Evolutionary conservation across 768 basidiomycete genomes (phyloP), one percentile per base, ranked within the genome.

Genomic region (Tulasnella sp.): DNA sequence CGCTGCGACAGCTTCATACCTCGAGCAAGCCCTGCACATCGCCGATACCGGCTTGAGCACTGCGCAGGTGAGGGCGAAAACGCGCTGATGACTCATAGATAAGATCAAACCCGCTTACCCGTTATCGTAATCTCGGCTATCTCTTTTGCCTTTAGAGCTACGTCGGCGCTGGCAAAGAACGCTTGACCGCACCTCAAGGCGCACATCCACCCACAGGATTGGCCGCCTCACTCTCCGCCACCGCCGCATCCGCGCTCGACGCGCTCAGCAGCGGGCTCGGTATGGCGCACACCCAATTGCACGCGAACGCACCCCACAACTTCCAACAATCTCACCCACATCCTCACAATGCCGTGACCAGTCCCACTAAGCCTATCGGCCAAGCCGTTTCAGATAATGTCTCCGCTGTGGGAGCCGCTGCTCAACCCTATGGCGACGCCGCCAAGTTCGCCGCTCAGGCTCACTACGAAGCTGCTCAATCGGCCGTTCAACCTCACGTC

Each of bases 11-110:
- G n/a, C 61, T 4, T 61, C 62, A n/a, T 83, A 82, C 64, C 68
- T 84, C 4, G 77, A 81, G 23, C 77, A 81, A 64, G 82, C 78
- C 0, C 82, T 78, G 69, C 69, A 67, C 5, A 51, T 80, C 2
- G 80, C 78, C 0, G 69, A 69, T 13, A 71, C 64, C 38, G 77
- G 76, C 0, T 59, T 80, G 3, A 64, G 73, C 4, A 74, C 78
- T 24, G 80, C 79, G 15, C 73, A 77, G 71, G 78, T 54, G 11
- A 44, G 52, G 23, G 19, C 21, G 5, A n/a, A 8, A 5, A 5
- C 15, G 15, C 15, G 11, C 26, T 38, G 42, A 19, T 53, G 27
- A 53, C 7, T 29, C 47, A 48, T 11, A 48, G 47, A 21, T 48
- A 48, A 23, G n/a, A 19, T 7, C 9, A 38, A 51, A 21, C 24